Evolutionary conservation across 495 filamentous ascomycete genomes (phyloP).

Genomic region (Tuber magnatum): DNA sequence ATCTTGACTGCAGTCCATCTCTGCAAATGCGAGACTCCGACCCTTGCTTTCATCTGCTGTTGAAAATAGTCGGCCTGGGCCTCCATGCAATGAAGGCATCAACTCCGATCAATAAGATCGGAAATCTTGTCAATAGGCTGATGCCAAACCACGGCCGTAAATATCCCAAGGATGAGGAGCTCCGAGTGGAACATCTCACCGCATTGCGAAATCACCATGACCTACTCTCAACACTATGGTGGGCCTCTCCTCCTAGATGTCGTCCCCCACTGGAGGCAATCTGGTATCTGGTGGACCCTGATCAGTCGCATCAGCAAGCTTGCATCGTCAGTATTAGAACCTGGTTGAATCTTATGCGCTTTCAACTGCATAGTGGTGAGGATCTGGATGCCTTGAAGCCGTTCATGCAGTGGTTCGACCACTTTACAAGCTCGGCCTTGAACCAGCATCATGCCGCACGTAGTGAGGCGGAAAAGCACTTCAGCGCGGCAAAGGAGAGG

Average conservation of each 20-base stretch:
- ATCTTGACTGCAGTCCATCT: constrained; percentile 57
- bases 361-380: constrained; percentile 45
- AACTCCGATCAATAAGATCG: constrained; percentile 56
- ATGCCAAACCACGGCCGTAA: constrained; percentile 83
- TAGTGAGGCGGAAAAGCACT: constrained; percentile 56
- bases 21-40: constrained; percentile 61
- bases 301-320: constrained; percentile 73
- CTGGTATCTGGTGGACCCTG: constrained; percentile 68
- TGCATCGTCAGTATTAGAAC: constrained; percentile 74
- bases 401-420: constrained; percentile 42
- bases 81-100: constrained; percentile 53
- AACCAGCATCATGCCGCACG: constrained; percentile 55
- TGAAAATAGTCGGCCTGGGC: constrained; percentile 71
- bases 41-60: constrained; percentile 83
- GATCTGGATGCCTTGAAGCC: constrained; percentile 35
- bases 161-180: constrained; percentile 71
- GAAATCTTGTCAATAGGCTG: constrained; percentile 67
- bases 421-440: constrained; percentile 51
- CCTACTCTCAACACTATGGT: constrained; percentile 81
- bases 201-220: constrained; percentile 90
- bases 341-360: constrained; percentile 72
- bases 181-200: constrained; percentile 70
- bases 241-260: constrained; percentile 63
- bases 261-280: constrained; percentile 66
- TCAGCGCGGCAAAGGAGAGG: constrained; percentile 40